A percentile compares a stretch with the other conserved stretches of the same genome.
Conservation (phyloP, 2,329 filamentous ascomycete species). For the Nothophaeocryptopus gaeumannii region DNA sequence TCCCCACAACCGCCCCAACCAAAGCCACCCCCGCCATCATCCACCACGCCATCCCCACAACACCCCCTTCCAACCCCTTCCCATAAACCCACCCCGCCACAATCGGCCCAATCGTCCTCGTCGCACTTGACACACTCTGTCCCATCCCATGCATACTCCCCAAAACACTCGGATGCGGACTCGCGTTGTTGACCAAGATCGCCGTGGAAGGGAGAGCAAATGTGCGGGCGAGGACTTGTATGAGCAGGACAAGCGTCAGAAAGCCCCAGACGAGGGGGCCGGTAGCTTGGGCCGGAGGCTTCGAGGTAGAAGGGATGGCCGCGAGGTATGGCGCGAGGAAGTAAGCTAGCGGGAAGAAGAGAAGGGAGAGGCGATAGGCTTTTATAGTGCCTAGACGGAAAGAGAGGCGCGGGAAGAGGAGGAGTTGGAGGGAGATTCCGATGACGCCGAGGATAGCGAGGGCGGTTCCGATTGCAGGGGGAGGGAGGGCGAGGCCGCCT, state of each 20-base stretch:
- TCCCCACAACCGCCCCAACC: slow-evolving; percentile 56
- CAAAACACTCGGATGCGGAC: slow-evolving; percentile 55
- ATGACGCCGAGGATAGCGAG: slow-evolving; percentile 49
- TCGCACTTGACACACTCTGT: slow-evolving; percentile 54
- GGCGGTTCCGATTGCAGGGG: slow-evolving; percentile 47
- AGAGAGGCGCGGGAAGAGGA: slow-evolving; percentile 45
- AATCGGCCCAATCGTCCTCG: slow-evolving; percentile 56
- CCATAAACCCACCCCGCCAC: slow-evolving; percentile 54
- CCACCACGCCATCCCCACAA: slow-evolving; percentile 60
- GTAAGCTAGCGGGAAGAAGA: slow-evolving; percentile 48
- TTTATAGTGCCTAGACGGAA: slow-evolving; percentile 42
- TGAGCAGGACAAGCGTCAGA: slow-evolving; percentile 41
- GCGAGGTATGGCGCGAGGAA: slow-evolving; percentile 44
- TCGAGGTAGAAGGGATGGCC: slow-evolving; percentile 39
- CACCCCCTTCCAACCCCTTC: slow-evolving; percentile 50
- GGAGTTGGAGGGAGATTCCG: slow-evolving; percentile 47
- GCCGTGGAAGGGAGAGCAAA: slow-evolving; percentile 57
- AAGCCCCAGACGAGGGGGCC: slow-evolving; percentile 43
- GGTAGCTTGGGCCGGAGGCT: slow-evolving; percentile 40
- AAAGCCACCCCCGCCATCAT: slow-evolving; percentile 52
- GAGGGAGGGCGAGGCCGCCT: slow-evolving; percentile 48
- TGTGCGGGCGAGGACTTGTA: slow-evolving; percentile 48
- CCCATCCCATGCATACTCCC: slow-evolving; percentile 60
- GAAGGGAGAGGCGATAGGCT: slow-evolving; percentile 42
- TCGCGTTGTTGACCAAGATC: slow-evolving; percentile 61